Evolutionary conservation across 2,329 filamentous ascomycete genomes (phyloP).

Genomic region (Orbilia blumenaviensis): DNA sequence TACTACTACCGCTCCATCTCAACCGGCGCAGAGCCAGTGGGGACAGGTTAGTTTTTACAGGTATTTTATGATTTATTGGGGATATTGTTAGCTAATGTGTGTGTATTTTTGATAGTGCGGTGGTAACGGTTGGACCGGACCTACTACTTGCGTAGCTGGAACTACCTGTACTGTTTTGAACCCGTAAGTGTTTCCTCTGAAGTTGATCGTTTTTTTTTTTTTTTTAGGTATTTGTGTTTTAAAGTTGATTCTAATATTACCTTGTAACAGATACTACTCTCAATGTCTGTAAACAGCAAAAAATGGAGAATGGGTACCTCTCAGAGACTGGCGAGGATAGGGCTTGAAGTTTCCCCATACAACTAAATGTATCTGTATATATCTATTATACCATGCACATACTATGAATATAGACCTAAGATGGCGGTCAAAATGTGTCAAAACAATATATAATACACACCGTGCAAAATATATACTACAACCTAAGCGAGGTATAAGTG

Average conservation of each 20-base stretch:
- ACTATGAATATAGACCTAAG: too few relatives aligned
- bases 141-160: slow-evolving; percentile 22
- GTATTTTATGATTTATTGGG: neutral
- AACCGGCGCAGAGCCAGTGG: slow-evolving; percentile 1
- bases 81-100: neutral
- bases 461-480: too few relatives aligned
- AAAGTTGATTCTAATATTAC: neutral
- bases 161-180: slow-evolving; percentile 13
- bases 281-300: slow-evolving; percentile 7
- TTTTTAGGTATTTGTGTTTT: neutral
- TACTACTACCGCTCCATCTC: neutral
- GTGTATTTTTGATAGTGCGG: slow-evolving; percentile 14
- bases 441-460: too few relatives aligned
- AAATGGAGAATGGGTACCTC: too few relatives aligned
- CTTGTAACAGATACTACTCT: slow-evolving; percentile 29
- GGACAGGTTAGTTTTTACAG: slow-evolving; percentile 17
- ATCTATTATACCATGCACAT: slow-evolving; percentile 37
- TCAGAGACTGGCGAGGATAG: neutral
- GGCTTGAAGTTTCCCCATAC: neutral
- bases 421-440: too few relatives aligned
- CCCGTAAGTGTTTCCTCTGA: slow-evolving; percentile 24
- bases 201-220: too few relatives aligned
- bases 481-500: too few relatives aligned
- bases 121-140: slow-evolving; percentile 27
- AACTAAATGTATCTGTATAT: slow-evolving; percentile 12